These are phyloP conservation scores for Cordyceps cicadae DNA, from an alignment of 2,329 filamentous ascomycete species.

Conservation along the genomic window DNA sequence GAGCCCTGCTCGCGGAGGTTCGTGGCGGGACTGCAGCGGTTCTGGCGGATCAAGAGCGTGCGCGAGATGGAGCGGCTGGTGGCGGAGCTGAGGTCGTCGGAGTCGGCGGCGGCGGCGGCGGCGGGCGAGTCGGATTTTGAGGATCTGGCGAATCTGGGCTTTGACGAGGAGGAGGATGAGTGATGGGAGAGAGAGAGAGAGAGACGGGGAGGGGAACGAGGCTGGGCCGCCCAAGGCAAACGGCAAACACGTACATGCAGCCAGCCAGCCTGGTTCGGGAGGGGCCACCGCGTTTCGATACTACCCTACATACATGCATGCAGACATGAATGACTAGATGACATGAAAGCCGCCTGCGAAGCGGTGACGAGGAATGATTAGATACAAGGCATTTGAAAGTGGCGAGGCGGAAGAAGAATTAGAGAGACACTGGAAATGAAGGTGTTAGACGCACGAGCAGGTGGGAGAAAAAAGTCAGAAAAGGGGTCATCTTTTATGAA, in stretches of 20 bases:
- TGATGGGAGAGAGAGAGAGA: not conserved
- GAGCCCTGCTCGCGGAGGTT: conserved; percentile 54
- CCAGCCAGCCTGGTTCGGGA: not conserved
- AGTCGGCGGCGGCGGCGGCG: not conserved
- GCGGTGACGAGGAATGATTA: not conserved
- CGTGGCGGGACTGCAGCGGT: conserved; percentile 59
- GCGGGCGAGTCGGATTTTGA: conserved; percentile 16
- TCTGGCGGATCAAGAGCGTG: conserved; percentile 67
- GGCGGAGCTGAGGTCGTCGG: conserved; percentile 26
- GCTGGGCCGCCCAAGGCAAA: not conserved
- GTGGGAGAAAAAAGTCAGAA: not conserved
- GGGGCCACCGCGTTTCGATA: not conserved
- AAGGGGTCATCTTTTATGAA: no score
- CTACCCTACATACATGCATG: not conserved
- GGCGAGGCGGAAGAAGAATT: not conserved
- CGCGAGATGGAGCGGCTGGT: conserved; percentile 57
- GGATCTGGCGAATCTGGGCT: conserved; percentile 22
- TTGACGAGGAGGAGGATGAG: conserved; percentile 22
- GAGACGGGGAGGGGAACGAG: not conserved
- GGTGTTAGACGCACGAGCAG: not conserved
- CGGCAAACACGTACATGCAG: not conserved
- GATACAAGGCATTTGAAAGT: not conserved
- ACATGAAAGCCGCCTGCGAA: not conserved
- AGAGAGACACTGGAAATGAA: not conserved
- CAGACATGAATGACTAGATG: not conserved